Base-by-base conservation (phyloP, 2,329 filamentous ascomycete species). In the Penicillium thymicola region DNA sequence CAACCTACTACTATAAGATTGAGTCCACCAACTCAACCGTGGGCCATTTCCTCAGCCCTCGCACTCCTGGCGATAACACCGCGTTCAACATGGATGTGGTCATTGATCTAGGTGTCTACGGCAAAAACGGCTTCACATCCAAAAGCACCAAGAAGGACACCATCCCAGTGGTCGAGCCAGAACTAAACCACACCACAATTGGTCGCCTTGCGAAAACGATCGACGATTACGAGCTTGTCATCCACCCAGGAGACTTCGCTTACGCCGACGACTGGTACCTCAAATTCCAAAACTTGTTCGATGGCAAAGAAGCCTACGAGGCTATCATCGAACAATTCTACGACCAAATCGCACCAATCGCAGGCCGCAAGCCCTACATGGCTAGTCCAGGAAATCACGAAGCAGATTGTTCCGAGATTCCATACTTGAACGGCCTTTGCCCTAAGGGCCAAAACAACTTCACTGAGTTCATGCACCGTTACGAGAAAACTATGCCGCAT, bases 1-100 rank as follows among this genome's bases (percentile, higher is more conserved):
- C 82, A 1, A 83, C 76, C 0, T 86, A 86, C 68, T 85, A 82
- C 73, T 86, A 86, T 73, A 77, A 82, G 71, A 84, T 85, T 47
- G 75, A 73, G 9, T 84, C 82, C 2, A 79, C 75, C 28, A 85
- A 85, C 69, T 82, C 82, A 0, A 81, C 66, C 4, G 72, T 81
- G 9, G 76, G 79, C 34, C 76, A 80, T 38, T 85, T 86, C 68
- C 63, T 82, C 47, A 85, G 80, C 59, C 78, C 81, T 4, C 79
- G 83, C 0, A 57, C 70, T 3, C 74, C 82, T 0, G 83, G 84
- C 16, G 82, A 86, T 70, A 76, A 71, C 50, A 82, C 79, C 0
- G 74, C 82, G 0, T 86, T 85, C 66, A 75, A 72, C 32, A 74
- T 82, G 57, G 78, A 78, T 49, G 78, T 79, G 4, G 77, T 84